A percentile compares a stretch with the other conserved stretches of the same genome.
Evolutionary conservation across 768 basidiomycete species (phyloP).

Genomic region (Mycena maculata): DNA sequence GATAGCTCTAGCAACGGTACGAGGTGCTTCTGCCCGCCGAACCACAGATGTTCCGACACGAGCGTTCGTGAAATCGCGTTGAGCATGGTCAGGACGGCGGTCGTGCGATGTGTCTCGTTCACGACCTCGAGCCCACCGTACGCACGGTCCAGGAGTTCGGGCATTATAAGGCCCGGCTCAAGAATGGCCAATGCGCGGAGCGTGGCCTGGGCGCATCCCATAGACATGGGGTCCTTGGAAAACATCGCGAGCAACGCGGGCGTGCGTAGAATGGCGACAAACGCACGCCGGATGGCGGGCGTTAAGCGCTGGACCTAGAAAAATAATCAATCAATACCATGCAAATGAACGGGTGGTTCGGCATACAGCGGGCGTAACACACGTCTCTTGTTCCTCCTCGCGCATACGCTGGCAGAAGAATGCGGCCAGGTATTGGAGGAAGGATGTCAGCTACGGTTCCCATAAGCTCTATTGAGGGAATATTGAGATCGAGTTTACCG

Average conservation of each 20-base stretch:
- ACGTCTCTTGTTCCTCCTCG: conserved; percentile 80
- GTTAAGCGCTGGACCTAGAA: conserved; percentile 86
- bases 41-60: conserved; percentile 81
- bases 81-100: conserved; percentile 88
- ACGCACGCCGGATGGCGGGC: conserved; percentile 79
- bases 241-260: conserved; percentile 93
- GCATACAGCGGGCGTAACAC: conserved; percentile 82
- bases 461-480: conserved; percentile 24
- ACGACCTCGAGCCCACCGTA: conserved; percentile 93
- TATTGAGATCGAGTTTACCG: conserved; percentile 51
- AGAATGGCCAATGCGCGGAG: conserved; percentile 82
- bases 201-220: conserved; percentile 83
- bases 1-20: conserved; percentile 89
- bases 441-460: conserved; percentile 64
- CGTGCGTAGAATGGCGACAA: conserved; percentile 85
- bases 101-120: conserved; percentile 95
- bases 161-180: conserved; percentile 89
- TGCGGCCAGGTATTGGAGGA: conserved; percentile 75
- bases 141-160: conserved; percentile 89
- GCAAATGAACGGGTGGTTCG: neutral
- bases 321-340: conserved; percentile 8
- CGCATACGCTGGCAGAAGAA: conserved; percentile 86
- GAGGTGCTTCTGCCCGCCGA: conserved; percentile 89
- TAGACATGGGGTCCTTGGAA: conserved; percentile 84
- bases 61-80: conserved; percentile 81